Evolutionary conservation across 139 green algal genomes (phyloP).

Genomic region (Chlorella sp.): DNA sequence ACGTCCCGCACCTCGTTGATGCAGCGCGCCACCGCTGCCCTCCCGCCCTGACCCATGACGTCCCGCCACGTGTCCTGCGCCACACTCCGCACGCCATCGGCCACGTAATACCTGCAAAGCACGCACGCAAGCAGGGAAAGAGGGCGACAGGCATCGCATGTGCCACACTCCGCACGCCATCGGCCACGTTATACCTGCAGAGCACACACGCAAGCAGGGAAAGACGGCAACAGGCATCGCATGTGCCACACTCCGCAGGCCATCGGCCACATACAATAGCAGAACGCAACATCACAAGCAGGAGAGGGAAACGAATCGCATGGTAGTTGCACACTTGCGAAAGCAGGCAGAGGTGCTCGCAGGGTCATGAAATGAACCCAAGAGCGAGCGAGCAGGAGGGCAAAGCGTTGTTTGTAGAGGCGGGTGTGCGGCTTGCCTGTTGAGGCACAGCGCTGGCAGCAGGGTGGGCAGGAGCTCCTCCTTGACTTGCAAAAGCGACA

Average conservation of each 20-base stretch:
- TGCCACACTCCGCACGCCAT: not conserved
- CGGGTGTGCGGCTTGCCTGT: constrained; percentile 58
- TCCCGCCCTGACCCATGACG: constrained; percentile 57
- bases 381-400: too few species aligned
- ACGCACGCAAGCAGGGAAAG: too few species aligned
- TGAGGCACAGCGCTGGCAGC: constrained; percentile 85
- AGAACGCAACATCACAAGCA: not conserved
- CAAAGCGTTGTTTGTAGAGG: too few species aligned
- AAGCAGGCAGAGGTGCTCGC: not conserved
- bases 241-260: not conserved
- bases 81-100: constrained; percentile 84
- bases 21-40: constrained; percentile 51
- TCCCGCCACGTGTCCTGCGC: constrained; percentile 78
- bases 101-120: constrained; percentile 71
- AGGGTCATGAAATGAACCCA: not conserved
- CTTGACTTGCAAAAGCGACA: not conserved
- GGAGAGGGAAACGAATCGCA: not conserved
- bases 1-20: constrained; percentile 50
- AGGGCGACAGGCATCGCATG: not conserved
- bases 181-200: not conserved
- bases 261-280: not conserved
- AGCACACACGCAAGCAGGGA: not conserved
- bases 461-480: constrained; percentile 49
- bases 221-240: not conserved
- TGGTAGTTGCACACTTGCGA: not conserved